Evolutionary conservation across 148 eudicot genomes (phyloP), one percentile per base, ranked within the genome.

Genomic region (Persicaria tinctoria): DNA sequence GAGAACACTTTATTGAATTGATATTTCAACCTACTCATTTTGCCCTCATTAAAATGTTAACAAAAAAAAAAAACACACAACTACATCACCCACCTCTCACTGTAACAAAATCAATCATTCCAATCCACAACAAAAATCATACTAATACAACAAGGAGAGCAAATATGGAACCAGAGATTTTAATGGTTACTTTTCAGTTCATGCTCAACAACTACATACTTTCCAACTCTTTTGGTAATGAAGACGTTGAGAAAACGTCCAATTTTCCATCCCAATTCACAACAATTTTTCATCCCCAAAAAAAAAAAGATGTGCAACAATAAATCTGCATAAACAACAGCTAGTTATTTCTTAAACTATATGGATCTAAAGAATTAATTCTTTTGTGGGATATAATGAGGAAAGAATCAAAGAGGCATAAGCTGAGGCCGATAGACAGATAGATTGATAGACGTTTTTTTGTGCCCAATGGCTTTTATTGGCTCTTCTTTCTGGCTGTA

Each of bases 161-260:
- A 63, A 10, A 11, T 10, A 63, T 32, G 45, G n/a, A 63, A 6
- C n/a, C 46, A 63, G 70, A 41, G 46, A 66, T 12, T 66, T 13
- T 20, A 41, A 66, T 41, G 70, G 44, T 44, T 10, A 32, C 5
- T 41, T 13, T 66, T 47, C 45, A 63, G 1, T 32, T 27, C 45
- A 63, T 63, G 44, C n/a, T 27, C 45, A 63, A 38, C 23, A 27
- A 4, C 32, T 66, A 44, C 47, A 66, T 66, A 66, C 13, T 41
- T 38, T 5, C 47, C 48, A 38, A 13, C 48, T 38, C 8, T 11
- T 60, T 23, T 23, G 20, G 66, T 60, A 20, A 60, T 11, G 13
- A 32, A 66, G 70, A 66, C 70, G 70, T 66, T 47, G 70, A 66
- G 46, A 38, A 41, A 66, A 66, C 70, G 70, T 66, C 70, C 46